These are phyloP conservation scores for Suillus cothurnatus DNA, from an alignment of 768 basidiomycete species.

Conservation along the genomic window DNA sequence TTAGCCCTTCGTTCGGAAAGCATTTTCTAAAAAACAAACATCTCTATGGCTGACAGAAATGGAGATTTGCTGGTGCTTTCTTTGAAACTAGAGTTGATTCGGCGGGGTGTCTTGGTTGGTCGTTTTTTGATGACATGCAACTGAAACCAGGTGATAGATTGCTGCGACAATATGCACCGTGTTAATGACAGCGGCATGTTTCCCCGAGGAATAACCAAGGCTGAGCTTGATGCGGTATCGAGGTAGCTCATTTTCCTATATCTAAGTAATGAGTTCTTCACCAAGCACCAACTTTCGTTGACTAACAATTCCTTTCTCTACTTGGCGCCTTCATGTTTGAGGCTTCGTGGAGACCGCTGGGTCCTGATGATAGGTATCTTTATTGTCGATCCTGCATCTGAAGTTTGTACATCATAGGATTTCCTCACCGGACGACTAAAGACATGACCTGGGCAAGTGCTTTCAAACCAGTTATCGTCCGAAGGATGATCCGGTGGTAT, in stretches of 20 bases:
- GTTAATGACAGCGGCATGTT: too few species aligned
- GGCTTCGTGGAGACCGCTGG: too few species aligned
- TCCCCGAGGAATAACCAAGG: too few species aligned
- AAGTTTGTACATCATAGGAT: neutral
- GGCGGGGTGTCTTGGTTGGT: too few species aligned
- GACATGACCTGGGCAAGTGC: slow-evolving; percentile 1
- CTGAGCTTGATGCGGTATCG: neutral
- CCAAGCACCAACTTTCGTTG: neutral
- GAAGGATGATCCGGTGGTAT: too few species aligned
- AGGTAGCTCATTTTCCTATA: neutral
- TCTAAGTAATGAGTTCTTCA: neutral
- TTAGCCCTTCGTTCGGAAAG: neutral
- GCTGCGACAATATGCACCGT: neutral
- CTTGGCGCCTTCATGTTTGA: neutral
- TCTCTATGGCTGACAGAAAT: too few species aligned
- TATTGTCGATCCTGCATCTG: too few species aligned
- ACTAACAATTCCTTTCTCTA: neutral
- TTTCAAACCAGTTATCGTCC: too few species aligned
- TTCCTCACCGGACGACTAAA: neutral
- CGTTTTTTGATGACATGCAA: neutral
- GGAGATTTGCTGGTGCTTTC: too few species aligned
- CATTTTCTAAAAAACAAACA: neutral
- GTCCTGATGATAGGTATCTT: too few species aligned
- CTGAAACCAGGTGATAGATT: neutral
- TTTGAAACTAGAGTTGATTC: too few species aligned